These are phyloP conservation scores for Emmonsiellopsis sp. DNA, from an alignment of 2,329 filamentous ascomycete genomes.

Conservation along the genomic window DNA sequence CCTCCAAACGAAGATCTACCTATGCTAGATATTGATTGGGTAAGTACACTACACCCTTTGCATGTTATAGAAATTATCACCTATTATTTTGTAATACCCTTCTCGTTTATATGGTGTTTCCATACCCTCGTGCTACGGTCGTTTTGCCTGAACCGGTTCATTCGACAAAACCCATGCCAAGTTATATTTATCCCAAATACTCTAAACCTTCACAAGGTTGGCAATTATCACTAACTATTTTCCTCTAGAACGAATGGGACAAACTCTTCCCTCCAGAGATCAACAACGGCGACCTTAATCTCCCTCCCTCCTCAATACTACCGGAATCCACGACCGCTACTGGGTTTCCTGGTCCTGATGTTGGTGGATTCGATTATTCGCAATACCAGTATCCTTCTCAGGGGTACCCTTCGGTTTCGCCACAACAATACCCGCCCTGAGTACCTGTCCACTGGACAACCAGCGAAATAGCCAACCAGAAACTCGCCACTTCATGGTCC, in stretches of 20 bases:
- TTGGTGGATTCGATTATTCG: not conserved
- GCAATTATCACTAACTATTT: not conserved
- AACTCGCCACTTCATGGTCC: conserved; percentile 11
- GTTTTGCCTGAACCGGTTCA: not conserved
- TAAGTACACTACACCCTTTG: conserved; percentile 30
- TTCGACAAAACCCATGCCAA: not conserved
- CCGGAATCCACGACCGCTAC: not conserved
- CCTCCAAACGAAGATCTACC: conserved; percentile 19
- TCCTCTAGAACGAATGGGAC: conserved; percentile 25
- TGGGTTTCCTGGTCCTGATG: not conserved
- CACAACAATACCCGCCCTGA: conserved; percentile 12
- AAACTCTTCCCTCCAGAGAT: conserved; percentile 32
- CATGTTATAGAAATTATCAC: too few relatives aligned
- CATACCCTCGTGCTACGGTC: not conserved
- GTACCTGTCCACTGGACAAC: conserved; percentile 7
- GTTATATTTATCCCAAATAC: not conserved
- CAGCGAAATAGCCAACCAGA: conserved; percentile 13
- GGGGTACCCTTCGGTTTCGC: conserved; percentile 4
- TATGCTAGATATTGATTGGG: conserved; percentile 57
- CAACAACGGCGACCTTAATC: conserved; percentile 46
- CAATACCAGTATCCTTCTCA: not conserved
- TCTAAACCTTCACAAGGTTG: too few relatives aligned
- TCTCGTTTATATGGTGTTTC: conserved; percentile 3
- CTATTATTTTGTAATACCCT: too few relatives aligned
- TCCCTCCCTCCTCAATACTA: conserved; percentile 26